A percentile compares a stretch with the other conserved stretches of the same genome.
These are phyloP conservation scores for Naganishia onofrii DNA, from an alignment of 768 basidiomycete genomes.

Conservation along the genomic window DNA sequence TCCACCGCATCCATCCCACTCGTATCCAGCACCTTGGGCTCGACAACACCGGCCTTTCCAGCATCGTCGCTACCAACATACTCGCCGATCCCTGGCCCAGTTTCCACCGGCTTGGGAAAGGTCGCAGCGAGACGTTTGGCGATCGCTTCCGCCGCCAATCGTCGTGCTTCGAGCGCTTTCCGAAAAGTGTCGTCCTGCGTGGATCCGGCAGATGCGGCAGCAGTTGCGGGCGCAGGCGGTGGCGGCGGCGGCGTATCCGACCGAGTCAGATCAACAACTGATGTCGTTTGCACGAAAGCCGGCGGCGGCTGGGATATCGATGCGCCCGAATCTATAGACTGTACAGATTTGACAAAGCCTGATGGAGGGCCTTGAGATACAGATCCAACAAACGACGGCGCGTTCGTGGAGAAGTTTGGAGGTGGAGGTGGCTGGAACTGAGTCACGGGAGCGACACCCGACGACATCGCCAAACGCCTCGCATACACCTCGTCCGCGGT, in stretches of 20 bases:
- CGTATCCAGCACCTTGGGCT: conserved; percentile 14
- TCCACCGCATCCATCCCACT: conserved; percentile 30
- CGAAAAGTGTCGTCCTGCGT: conserved; percentile 31
- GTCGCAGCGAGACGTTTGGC: conserved; percentile 43
- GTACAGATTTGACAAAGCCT: not conserved
- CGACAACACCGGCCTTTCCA: not conserved
- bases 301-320: not conserved
- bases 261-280: not conserved
- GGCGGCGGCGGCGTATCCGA: conserved; percentile 2
- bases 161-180: conserved; percentile 41
- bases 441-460: conserved; percentile 3
- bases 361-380: not conserved
- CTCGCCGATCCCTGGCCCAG: conserved; percentile 11
- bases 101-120: not conserved
- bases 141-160: conserved; percentile 47
- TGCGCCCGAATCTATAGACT: not conserved
- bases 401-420: not conserved
- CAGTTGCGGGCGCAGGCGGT: not conserved
- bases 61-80: not conserved
- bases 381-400: conserved; percentile 2
- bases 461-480: conserved; percentile 39
- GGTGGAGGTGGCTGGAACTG: not conserved
- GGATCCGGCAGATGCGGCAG: no score
- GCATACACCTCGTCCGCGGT: conserved; percentile 46
- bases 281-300: not conserved